These are phyloP conservation scores for Cudoniella acicularis DNA, from an alignment of 495 filamentous ascomycete species.

Conservation along the genomic window DNA sequence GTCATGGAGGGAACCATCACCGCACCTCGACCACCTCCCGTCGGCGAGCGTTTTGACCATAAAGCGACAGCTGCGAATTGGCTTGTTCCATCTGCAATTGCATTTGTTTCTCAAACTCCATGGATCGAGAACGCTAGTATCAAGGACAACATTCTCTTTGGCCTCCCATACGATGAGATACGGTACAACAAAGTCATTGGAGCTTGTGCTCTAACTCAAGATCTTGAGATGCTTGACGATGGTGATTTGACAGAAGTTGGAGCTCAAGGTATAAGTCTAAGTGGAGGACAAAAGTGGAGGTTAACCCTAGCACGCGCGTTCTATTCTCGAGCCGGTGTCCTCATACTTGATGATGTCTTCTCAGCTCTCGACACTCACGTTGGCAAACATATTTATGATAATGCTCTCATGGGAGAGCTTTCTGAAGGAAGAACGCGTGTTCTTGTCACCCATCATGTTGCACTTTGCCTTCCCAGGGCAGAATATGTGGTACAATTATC, in stretches of 20 bases:
- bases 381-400: constrained; percentile 71
- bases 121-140: constrained; percentile 86
- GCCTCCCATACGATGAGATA: constrained; percentile 59
- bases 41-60: constrained; percentile 45
- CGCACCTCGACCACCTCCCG: constrained; percentile 42
- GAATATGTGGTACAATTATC: constrained; percentile 67
- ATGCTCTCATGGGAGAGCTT: constrained; percentile 64
- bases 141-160: constrained; percentile 71
- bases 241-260: constrained; percentile 77
- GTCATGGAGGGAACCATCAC: constrained; percentile 48
- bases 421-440: constrained; percentile 67
- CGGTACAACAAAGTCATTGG: constrained; percentile 64
- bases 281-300: constrained; percentile 81
- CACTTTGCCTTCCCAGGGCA: constrained; percentile 62
- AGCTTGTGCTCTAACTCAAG: constrained; percentile 69
- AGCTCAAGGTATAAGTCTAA: constrained; percentile 79
- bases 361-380: constrained; percentile 71
- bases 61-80: constrained; percentile 63
- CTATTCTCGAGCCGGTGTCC: constrained; percentile 74
- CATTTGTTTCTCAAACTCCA: constrained; percentile 77
- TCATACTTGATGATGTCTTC: constrained; percentile 84
- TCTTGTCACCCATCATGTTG: constrained; percentile 77
- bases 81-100: constrained; percentile 66
- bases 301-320: constrained; percentile 74
- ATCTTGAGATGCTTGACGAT: constrained; percentile 68